A percentile compares a stretch with the other conserved stretches of the same genome.
Evolutionary conservation across 83 land plant species (phyloP).

Genomic region (Picea abies): DNA sequence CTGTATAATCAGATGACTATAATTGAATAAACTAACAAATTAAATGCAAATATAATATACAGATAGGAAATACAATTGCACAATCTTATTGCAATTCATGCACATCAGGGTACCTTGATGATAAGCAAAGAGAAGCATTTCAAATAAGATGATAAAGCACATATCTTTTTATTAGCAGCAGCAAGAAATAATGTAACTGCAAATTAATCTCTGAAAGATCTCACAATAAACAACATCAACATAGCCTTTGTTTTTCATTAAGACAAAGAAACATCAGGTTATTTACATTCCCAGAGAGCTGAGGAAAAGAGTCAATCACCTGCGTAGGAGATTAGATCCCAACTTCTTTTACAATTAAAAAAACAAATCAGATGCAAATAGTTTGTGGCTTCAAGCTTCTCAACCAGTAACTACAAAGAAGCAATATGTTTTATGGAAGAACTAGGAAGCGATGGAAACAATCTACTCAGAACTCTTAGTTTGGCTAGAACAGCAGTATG

Average conservation of each 20-base stretch:
- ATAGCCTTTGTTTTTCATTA: background rate
- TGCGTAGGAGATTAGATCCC: background rate
- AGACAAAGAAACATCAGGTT: background rate
- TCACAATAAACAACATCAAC: background rate
- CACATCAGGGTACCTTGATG: background rate
- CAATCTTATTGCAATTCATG: background rate
- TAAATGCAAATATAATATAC: background rate
- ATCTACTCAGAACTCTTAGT: background rate
- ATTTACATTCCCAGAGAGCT: background rate
- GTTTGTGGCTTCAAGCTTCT: background rate
- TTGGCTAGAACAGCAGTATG: background rate
- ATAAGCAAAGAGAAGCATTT: background rate
- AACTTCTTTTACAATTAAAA: background rate
- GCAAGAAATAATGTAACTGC: background rate
- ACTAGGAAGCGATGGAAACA: background rate
- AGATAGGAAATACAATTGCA: background rate
- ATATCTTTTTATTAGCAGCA: background rate
- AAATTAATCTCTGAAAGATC: background rate
- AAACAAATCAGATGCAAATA: background rate
- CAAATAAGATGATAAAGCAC: background rate
- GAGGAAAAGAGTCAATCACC: background rate
- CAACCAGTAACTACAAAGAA: background rate
- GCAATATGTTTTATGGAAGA: background rate
- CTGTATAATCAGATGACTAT: conserved; percentile 4
- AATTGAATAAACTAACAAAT: background rate